These are phyloP conservation scores for Sugiyamaella boreocaroliniensis DNA, from an alignment of 805 yeast species.

Conservation along the genomic window DNA sequence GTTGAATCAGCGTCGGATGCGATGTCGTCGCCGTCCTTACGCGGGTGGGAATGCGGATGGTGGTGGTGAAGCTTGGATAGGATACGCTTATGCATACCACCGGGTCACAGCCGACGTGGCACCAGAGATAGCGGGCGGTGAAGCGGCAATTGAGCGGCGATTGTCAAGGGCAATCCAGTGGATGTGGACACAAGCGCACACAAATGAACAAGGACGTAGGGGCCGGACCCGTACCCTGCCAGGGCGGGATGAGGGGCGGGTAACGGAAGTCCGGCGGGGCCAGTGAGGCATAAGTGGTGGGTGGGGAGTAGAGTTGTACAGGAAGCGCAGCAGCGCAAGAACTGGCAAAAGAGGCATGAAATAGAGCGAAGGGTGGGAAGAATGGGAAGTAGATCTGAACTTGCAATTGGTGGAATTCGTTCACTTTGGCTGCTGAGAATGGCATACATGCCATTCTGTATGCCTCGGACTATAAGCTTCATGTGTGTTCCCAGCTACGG, in stretches of 20 bases:
- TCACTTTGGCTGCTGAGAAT: too few relatives aligned
- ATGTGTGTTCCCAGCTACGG: too few relatives aligned
- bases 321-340: too few relatives aligned
- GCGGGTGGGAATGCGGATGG: conserved; percentile 1
- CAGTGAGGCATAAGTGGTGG: too few relatives aligned
- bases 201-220: not conserved
- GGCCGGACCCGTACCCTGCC: not conserved
- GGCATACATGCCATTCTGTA: too few relatives aligned
- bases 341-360: too few relatives aligned
- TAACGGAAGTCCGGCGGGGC: too few relatives aligned
- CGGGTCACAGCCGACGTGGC: not conserved
- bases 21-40: conserved; percentile 3
- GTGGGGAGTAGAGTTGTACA: too few relatives aligned
- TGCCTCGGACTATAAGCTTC: too few relatives aligned
- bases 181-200: not conserved
- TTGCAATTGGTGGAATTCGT: too few relatives aligned
- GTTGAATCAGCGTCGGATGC: not conserved
- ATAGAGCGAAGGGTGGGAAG: too few relatives aligned
- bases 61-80: conserved; percentile 9
- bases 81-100: conserved; percentile 17
- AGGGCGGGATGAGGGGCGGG: not conserved
- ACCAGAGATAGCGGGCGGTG: not conserved
- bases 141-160: not conserved
- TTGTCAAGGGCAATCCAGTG: not conserved
- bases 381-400: too few relatives aligned